Percentiles rank a stretch among this genome's conserved stretches.
Conservation (phyloP, 345 rosid genomes). For the Citrus trifoliata region DNA sequence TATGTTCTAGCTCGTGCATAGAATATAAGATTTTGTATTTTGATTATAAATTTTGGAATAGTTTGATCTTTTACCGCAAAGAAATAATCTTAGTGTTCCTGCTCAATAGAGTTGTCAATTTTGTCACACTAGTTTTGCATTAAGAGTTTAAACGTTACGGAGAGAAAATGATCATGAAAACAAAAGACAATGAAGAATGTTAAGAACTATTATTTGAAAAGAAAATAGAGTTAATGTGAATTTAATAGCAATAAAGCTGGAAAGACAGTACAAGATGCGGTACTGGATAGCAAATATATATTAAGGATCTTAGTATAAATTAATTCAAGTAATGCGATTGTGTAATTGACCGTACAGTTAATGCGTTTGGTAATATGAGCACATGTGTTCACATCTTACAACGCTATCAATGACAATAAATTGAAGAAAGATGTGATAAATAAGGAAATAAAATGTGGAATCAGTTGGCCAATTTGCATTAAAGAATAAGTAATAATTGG, state of each 20-base stretch:
- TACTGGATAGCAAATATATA: background rate
- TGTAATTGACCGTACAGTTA: background rate
- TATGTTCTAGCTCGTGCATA: background rate
- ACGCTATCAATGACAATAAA: background rate
- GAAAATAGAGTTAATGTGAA: background rate
- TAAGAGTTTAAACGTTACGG: background rate
- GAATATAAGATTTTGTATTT: no score
- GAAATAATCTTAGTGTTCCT: no score
- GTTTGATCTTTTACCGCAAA: background rate
- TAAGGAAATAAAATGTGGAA: background rate
- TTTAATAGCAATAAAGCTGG: background rate
- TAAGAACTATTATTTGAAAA: background rate
- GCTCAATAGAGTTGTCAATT: no score
- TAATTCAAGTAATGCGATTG: no score
- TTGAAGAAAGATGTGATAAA: background rate
- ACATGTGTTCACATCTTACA: background rate
- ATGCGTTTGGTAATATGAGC: background rate
- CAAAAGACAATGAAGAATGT: background rate
- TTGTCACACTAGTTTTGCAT: no score
- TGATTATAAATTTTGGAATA: background rate
- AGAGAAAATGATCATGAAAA: background rate
- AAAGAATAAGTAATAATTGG: constrained; percentile 1
- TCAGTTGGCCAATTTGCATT: background rate
- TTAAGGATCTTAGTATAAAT: background rate
- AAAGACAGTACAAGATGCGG: background rate